Evolutionary conservation across 331 rosid species (phyloP), one percentile per base, ranked within the genome.

Genomic region (Stylosanthes scabra): DNA sequence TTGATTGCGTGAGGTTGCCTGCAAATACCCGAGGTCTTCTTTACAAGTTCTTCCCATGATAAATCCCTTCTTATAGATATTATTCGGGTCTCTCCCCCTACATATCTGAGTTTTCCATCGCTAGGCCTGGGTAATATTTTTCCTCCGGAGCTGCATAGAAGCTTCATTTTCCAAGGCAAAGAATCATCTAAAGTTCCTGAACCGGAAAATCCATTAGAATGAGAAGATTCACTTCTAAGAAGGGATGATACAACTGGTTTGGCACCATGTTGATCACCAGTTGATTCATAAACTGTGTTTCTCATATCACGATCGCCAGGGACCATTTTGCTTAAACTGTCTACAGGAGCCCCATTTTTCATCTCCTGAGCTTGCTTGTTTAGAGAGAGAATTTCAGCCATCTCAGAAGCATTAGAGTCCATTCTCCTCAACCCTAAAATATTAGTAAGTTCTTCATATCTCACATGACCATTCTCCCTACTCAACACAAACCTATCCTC

Each of bases 141-240:
- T 42, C 96, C 96, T n/a, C 93, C 91, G 62, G 77, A 90, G 70
- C 96, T 90, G 82, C 96, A 90, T 5, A 90, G 91, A 74, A 88
- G 64, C 72, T 86, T 88, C 78, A 90, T 78, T 76, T 85, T 88
- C 69, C 81, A 83, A 34, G 85, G 76, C 27, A 60, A 74, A 66
- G 83, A 75, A 78, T 76, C 83, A 52, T 86, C 89, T 4, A 60
- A 66, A 20, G 31, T 69, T 63, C 82, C 86, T 13, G 80, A 82
- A 59, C 87, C 83, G 28, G 72, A 75, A 70, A 56, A 57, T 20
- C 69, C 85, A 68, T 71, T 80, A 75, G 83, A 76, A 70, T 63
- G 80, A 71, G 84, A 83, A 76, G 85, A 78, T 68, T 81, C 88
- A 46, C 80, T 42, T 72, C 74, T 68, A 45, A 8, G 71, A 51